These are phyloP conservation scores for Mycosarcoma mackinlayi DNA, from an alignment of 1,284 basidiomycete species.

Conservation along the genomic window DNA sequence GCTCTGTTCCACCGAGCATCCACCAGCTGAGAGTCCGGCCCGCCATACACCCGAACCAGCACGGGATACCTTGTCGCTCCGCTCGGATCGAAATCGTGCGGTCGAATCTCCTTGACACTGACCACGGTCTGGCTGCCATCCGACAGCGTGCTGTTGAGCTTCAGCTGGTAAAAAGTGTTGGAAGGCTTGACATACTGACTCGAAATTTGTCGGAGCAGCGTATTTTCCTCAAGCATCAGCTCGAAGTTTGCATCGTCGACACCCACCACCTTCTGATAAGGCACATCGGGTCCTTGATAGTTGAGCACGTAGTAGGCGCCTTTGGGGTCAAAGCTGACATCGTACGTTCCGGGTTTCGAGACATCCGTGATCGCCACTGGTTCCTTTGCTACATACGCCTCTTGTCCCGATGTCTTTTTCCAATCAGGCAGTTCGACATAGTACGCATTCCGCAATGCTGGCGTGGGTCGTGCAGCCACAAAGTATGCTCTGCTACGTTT, in stretches of 20 bases:
- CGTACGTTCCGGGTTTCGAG: conserved; percentile 75
- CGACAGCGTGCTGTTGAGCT: conserved; percentile 35
- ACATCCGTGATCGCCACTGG: conserved; percentile 78
- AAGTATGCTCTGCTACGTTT: conserved; percentile 83
- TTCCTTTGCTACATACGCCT: conserved; percentile 73
- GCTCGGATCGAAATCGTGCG: conserved; percentile 88
- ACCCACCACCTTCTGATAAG: conserved; percentile 84
- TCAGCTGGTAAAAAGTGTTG: conserved; percentile 70
- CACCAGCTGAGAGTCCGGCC: conserved; percentile 77
- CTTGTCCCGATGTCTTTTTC: conserved; percentile 69
- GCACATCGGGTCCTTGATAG: conserved; percentile 84
- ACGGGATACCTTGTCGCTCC: conserved; percentile 94
- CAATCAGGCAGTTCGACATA: conserved; percentile 53
- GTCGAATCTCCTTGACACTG: conserved; percentile 88
- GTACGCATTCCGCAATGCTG: conserved; percentile 85
- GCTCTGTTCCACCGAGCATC: conserved; percentile 39
- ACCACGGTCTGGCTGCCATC: conserved; percentile 73
- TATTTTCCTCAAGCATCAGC: conserved; percentile 77
- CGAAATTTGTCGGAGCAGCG: conserved; percentile 77
- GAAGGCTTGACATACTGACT: conserved; percentile 79
- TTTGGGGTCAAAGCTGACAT: conserved; percentile 65
- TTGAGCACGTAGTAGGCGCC: conserved; percentile 79
- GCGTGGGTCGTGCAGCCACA: conserved; percentile 82
- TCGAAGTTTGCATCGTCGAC: conserved; percentile 74
- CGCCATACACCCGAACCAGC: conserved; percentile 76